These are phyloP conservation scores for Ehretia macrophylla DNA, from an alignment of 257 asterid species.

Conservation along the genomic window DNA sequence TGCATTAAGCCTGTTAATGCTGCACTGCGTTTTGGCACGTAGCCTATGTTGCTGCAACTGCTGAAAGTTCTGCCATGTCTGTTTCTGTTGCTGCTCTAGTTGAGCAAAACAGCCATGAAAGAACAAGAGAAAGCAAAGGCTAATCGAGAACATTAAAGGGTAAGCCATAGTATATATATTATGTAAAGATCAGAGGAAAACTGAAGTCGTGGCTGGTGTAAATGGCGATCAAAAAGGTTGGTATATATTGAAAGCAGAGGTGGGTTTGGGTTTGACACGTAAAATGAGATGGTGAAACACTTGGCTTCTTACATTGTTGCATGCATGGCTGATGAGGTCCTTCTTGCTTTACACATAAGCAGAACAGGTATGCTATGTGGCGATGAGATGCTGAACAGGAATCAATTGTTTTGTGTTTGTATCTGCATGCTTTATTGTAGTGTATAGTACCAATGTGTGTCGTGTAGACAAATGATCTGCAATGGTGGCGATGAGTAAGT, in stretches of 20 bases:
- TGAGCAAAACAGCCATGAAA: slow-evolving; percentile 31
- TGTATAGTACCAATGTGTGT: not conserved
- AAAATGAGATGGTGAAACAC: slow-evolving; percentile 23
- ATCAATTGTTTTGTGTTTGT: not conserved
- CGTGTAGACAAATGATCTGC: too few relatives aligned
- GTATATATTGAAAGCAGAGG: slow-evolving; percentile 23
- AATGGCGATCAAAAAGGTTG: not conserved
- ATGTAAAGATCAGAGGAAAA: not conserved
- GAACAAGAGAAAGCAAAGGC: slow-evolving; percentile 22
- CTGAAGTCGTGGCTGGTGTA: too few relatives aligned
- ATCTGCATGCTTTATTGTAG: slow-evolving; percentile 9
- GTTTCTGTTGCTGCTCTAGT: slow-evolving; percentile 17
- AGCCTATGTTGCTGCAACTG: slow-evolving; percentile 44
- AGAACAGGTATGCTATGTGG: slow-evolving; percentile 7
- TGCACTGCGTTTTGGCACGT: slow-evolving; percentile 46
- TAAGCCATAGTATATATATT: slow-evolving; percentile 24
- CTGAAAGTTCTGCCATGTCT: slow-evolving; percentile 21
- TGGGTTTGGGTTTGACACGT: slow-evolving; percentile 40
- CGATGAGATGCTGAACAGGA: not conserved
- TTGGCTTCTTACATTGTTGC: slow-evolving; percentile 19
- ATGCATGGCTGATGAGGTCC: slow-evolving; percentile 13
- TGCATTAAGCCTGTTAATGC: slow-evolving; percentile 39
- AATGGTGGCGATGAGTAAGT: too few relatives aligned
- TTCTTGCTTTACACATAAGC: slow-evolving; percentile 15
- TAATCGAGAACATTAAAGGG: slow-evolving; percentile 14